phyloP scores from a whole-genome alignment of 176 grass and related monocot species.

The Rhynchospora breviuscula region DNA sequence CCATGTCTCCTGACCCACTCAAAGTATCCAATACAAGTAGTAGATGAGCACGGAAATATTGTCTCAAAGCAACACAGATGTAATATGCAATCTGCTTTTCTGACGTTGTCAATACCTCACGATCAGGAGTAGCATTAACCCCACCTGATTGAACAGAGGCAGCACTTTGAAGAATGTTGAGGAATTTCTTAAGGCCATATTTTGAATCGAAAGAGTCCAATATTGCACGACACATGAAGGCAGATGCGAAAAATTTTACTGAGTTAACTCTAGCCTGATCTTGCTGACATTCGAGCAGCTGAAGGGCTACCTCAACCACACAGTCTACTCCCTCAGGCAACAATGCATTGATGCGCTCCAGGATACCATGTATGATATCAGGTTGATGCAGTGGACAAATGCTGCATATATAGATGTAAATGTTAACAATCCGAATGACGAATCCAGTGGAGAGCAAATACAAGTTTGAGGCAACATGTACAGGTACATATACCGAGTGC shows the following conservation, averaged over 20 bases:
- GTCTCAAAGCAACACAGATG: constrained; percentile 80
- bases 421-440: too few species aligned
- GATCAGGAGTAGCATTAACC: constrained; percentile 35
- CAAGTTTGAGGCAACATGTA: too few species aligned
- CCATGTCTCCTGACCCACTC: constrained; percentile 66
- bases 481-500: too few species aligned
- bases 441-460: too few species aligned
- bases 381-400: too few species aligned
- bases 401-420: too few species aligned
- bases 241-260: neutral
- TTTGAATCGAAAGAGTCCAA: constrained; percentile 83
- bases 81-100: constrained; percentile 98
- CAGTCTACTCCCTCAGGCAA: too few species aligned
- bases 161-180: constrained; percentile 64
- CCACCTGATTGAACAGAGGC: constrained; percentile 58
- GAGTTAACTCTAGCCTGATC: too few species aligned
- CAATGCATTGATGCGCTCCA: too few species aligned
- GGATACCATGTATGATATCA: too few species aligned
- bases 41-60: constrained; percentile 91
- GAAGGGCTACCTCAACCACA: too few species aligned
- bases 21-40: constrained; percentile 85
- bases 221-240: constrained; percentile 94
- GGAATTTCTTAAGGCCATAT: constrained; percentile 75
- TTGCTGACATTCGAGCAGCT: too few species aligned
- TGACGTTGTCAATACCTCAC: constrained; percentile 62